Conservation (phyloP, 1,284 basidiomycete species). For the Anthracocystis walkeri region DNA sequence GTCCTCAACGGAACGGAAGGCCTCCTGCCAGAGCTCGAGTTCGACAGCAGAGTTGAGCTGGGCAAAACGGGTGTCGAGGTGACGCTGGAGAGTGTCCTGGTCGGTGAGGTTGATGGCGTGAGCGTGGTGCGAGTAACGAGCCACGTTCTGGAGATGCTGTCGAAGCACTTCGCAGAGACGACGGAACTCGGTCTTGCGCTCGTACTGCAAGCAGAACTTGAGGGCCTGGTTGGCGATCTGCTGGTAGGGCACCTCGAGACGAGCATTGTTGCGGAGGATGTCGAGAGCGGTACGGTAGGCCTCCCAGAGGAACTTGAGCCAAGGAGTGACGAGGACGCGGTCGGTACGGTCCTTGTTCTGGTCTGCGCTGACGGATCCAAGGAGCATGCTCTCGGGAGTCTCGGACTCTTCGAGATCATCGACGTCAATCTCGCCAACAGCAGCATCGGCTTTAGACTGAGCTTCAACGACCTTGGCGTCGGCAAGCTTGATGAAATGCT, state of each 20-base stretch:
- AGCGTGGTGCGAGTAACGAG: constrained; percentile 93
- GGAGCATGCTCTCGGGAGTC: constrained; percentile 88
- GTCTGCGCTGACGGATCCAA: constrained; percentile 88
- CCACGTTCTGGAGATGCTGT: constrained; percentile 92
- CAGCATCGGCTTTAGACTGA: constrained; percentile 67
- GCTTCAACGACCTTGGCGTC: constrained; percentile 77
- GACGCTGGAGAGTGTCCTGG: constrained; percentile 93
- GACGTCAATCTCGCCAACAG: constrained; percentile 69
- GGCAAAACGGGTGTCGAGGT: constrained; percentile 97
- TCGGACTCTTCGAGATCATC: constrained; percentile 76
- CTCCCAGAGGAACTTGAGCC: constrained; percentile 99
- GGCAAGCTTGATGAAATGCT: constrained; percentile 86
- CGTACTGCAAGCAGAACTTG: constrained; percentile 92
- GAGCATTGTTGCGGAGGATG: constrained; percentile 95
- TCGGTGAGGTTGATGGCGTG: constrained; percentile 98
- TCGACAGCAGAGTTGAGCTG: constrained; percentile 98
- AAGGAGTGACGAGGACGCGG: constrained; percentile 92
- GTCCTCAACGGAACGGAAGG: constrained; percentile 97
- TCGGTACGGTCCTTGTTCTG: constrained; percentile 96
- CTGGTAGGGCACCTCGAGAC: constrained; percentile 95
- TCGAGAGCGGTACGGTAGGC: constrained; percentile 96
- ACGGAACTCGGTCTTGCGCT: constrained; percentile 97
- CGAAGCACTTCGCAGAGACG: constrained; percentile 96
- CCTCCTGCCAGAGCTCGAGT: constrained; percentile 99
- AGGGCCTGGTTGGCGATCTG: constrained; percentile 97